Conservation (phyloP, 805 yeast genomes). For the Maudiozyma turicensis region DNA sequence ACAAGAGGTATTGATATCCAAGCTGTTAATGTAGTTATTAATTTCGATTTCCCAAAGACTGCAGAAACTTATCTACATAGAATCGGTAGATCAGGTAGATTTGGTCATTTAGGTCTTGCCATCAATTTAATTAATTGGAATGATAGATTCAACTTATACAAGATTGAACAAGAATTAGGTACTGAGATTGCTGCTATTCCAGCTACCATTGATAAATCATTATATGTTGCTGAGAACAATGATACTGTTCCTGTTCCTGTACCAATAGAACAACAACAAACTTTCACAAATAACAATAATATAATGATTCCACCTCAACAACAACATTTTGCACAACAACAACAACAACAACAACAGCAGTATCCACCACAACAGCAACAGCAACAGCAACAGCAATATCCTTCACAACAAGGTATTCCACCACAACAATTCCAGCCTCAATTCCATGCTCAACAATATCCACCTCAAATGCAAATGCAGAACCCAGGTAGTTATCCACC, state of each 20-base stretch:
- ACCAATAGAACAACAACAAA: slow-evolving; percentile 44
- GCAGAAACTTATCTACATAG: slow-evolving; percentile 97
- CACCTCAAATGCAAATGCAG: slow-evolving; percentile 11
- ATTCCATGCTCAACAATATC: slow-evolving; percentile 23
- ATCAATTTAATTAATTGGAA: slow-evolving; percentile 95
- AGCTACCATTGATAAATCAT: slow-evolving; percentile 74
- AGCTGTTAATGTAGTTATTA: slow-evolving; percentile 95
- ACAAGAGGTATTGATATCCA: slow-evolving; percentile 99
- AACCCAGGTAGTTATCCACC: not conserved
- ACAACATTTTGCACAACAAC: slow-evolving; percentile 8
- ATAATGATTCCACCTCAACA: slow-evolving; percentile 10
- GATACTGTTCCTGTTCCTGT: slow-evolving; percentile 81
- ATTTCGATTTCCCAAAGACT: slow-evolving; percentile 95
- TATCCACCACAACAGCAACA: slow-evolving; percentile 16
- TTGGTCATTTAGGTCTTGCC: slow-evolving; percentile 96
- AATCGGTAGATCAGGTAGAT: slow-evolving; percentile 98
- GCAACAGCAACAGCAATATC: slow-evolving; percentile 22
- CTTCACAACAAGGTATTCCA: slow-evolving; percentile 17
- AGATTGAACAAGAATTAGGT: slow-evolving; percentile 94
- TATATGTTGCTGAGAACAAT: slow-evolving; percentile 76
- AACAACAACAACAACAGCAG: slow-evolving; percentile 3
- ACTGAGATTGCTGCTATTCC: slow-evolving; percentile 97
- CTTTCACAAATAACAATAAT: slow-evolving; percentile 21
- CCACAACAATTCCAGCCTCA: slow-evolving; percentile 15
- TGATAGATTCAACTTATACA: slow-evolving; percentile 86